Evolutionary conservation across 495 filamentous ascomycete species (phyloP).

Genomic region (Aspergillus sparsus): DNA sequence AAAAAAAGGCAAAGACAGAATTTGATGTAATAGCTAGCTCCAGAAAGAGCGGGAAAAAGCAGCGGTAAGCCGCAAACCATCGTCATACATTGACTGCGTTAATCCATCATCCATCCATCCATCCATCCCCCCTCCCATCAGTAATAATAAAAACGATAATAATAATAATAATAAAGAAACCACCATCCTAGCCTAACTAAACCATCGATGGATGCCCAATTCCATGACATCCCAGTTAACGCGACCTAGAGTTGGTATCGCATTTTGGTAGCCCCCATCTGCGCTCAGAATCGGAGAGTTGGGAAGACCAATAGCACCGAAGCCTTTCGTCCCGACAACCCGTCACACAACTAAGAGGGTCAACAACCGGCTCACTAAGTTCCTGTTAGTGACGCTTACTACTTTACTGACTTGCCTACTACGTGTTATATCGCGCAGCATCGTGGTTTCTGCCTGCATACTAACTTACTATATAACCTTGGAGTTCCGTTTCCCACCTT

Average conservation of each 20-base stretch:
- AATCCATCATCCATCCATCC: neutral
- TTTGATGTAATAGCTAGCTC: neutral
- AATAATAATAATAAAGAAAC: neutral
- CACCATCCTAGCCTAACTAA: neutral
- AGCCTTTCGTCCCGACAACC: conserved; percentile 14
- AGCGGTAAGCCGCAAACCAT: conserved; percentile 6
- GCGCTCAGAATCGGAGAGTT: conserved; percentile 14
- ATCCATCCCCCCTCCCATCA: neutral
- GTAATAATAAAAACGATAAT: too few species aligned
- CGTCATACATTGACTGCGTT: neutral
- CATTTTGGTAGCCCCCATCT: conserved; percentile 11
- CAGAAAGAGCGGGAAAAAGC: neutral
- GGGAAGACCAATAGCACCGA: conserved; percentile 13
- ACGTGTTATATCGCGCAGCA: conserved; percentile 18
- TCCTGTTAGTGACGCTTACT: too few species aligned
- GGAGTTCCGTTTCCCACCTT: neutral
- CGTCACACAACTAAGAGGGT: conserved; percentile 15
- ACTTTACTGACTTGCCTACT: conserved; percentile 2
- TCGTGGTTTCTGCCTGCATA: conserved; percentile 8
- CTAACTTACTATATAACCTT: neutral
- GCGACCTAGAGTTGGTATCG: neutral
- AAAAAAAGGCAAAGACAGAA: neutral
- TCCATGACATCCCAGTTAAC: neutral
- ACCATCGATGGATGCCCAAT: conserved; percentile 17
- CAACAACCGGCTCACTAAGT: too few species aligned